Base-by-base conservation (phyloP, 1,139 yeast species). In the Hansenula lynferdii region DNA sequence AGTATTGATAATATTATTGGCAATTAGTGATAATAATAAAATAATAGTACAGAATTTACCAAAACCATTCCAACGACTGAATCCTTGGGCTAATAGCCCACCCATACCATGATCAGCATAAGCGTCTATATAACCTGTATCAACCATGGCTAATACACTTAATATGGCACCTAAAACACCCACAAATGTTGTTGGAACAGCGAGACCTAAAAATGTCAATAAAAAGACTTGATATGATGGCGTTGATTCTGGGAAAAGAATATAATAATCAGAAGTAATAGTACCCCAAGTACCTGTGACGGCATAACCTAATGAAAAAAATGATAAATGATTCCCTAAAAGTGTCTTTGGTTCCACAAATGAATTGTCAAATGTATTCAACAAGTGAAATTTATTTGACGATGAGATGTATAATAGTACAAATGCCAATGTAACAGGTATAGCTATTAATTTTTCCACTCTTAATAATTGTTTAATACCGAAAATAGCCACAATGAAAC, bases 211-310 rank as follows among this genome's bases (percentile, higher is more conserved):
- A 48, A 84, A 80, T 0, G 96, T 86, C 42, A 82, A 63, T 15
- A 60, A 23, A 52, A 80, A 84, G 1, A 82, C 68, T 47, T 72
- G 72, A 46, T 63, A 49, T 43, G 77, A 76, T 1, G 86, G 74
- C 0, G 87, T 75, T 31, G 69, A 66, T 54, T 85, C 95, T 0
- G 96, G 96, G 56, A 87, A 80, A 39, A 85, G 68, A 37, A 87
- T 78, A 58, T 85, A 85, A 59, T 87, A 89, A 60, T 89, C 97
- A 1, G 92, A 72, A 1, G 96, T 85, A 44, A 84, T 75, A 6
- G 92, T 83, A 27, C 95, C 94, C 96, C 96, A 89, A 1, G 96
- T 85, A 1, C 90, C 76, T 4, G 96, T 86, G 34, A 83, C 79
- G 24, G 96, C 82, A 54, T 85, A 85, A 27, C 83, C 71, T 35